Base-by-base conservation (phyloP, 192 early-diverging fungal genomes). In the Coemansia sp. region DNA sequence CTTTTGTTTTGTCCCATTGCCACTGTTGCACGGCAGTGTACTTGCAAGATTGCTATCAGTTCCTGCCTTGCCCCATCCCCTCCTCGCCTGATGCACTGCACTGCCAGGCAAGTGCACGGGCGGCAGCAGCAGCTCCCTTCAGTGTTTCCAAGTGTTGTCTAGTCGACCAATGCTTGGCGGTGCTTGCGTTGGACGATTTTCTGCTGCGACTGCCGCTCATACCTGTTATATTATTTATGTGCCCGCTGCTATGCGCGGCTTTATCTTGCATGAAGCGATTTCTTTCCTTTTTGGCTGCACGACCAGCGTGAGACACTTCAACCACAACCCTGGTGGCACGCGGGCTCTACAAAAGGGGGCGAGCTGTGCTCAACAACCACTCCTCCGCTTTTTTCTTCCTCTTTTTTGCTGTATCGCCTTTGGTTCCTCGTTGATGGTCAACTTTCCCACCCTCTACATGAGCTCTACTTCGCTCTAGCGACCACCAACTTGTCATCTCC, bases 381-480 rank as follows among this genome's bases (percentile, higher is more conserved):
- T 40, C 44, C 22, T 46, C 39, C 43, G 21, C 59, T 3, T 21
- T 33, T 21, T 35, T 32, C 10, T 32, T 60, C 32, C 32, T 11
- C n/a, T 40, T 46, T 35, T 36, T 58, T 26, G 21, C 14, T 24
- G 24, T 61, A 15, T 22, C 59, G 21, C 19, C 26, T 14, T 29
- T n/a, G 12, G 21, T 22, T 46, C 21, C 43, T 46, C 21, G 21
- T 46, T 46, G 46, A 27, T 50, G 46, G 46, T 27, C 46, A 50
- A 50, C 46, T 55, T 55, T 55, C 53, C 53, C 53, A 55, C 53
- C 53, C 53, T 19, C 53, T 55, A 55, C 53, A 55, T 55, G 53
- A 55, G 53, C 27, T 37, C n/a, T 55, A 55, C 53, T 55, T 55
- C 15, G 3, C 35, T 17, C 33, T 55, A 55, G 53, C 32, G 8